Evolutionary conservation across 2,329 filamentous ascomycete genomes (phyloP).

Genomic region (Venturia effusa): DNA sequence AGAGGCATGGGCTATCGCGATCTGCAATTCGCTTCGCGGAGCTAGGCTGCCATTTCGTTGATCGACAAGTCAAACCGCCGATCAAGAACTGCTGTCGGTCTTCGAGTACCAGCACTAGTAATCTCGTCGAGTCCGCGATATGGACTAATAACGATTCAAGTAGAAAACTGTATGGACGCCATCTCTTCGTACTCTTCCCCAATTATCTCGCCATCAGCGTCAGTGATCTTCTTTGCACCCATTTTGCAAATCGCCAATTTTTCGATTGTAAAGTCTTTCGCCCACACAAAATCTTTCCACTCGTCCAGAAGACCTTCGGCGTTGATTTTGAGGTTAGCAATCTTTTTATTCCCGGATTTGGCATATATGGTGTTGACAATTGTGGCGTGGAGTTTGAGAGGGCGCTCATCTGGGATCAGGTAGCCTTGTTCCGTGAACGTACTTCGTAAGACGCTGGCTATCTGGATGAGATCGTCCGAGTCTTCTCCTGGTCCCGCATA

Average conservation of each 20-base stretch:
- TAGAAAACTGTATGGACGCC: conserved; percentile 15
- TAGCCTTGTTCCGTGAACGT: conserved; percentile 46
- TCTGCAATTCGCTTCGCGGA: neutral
- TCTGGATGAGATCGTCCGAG: conserved; percentile 39
- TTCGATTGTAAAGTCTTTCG: conserved; percentile 55
- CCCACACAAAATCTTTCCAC: conserved; percentile 61
- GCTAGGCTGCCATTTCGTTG: neutral
- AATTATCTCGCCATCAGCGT: conserved; percentile 36
- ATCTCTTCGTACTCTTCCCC: conserved; percentile 44
- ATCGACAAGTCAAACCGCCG: neutral
- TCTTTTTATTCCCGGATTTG: conserved; percentile 13
- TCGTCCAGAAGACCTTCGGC: conserved; percentile 33
- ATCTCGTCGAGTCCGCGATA: no score
- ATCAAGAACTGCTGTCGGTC: neutral
- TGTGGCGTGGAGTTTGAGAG: conserved; percentile 71
- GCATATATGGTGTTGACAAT: conserved; percentile 75
- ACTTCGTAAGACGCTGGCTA: conserved; percentile 46
- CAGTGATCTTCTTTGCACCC: conserved; percentile 61
- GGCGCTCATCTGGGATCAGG: conserved; percentile 47
- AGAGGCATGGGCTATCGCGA: neutral
- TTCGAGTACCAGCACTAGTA: no score
- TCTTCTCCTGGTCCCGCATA: conserved; percentile 52
- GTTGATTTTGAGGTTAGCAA: conserved; percentile 30
- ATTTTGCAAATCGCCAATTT: conserved; percentile 72
- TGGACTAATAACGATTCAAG: neutral